These are phyloP conservation scores for Tulasnella sp. DNA, from an alignment of 768 basidiomycete genomes.

Conservation along the genomic window DNA sequence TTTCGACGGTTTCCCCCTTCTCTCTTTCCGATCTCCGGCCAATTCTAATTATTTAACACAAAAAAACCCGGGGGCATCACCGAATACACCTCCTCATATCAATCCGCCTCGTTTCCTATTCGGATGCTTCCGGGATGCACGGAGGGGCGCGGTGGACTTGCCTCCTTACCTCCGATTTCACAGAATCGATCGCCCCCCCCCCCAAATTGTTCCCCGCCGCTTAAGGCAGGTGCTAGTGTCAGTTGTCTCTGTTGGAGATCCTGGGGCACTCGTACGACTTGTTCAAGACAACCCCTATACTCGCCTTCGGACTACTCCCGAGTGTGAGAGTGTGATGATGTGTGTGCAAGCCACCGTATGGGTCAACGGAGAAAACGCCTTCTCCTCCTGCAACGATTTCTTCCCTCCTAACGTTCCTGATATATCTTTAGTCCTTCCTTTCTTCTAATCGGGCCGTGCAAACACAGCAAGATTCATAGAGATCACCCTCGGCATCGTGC, in stretches of 20 bases:
- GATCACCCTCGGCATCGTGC: slow-evolving; percentile 2
- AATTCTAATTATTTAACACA: not conserved
- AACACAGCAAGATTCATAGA: not conserved
- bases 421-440: not conserved
- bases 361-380: not conserved
- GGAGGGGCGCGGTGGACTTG: not conserved
- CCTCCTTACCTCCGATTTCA: not conserved
- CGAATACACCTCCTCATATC: not conserved
- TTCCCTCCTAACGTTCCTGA: not conserved
- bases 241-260: not conserved
- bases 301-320: not conserved
- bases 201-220: not conserved
- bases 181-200: not conserved
- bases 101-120: not conserved
- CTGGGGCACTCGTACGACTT: not conserved
- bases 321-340: not conserved
- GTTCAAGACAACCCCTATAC: not conserved
- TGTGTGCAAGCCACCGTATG: not conserved
- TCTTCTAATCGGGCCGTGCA: not conserved
- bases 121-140: not conserved
- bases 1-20: not conserved
- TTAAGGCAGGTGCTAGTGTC: not conserved
- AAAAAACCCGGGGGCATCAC: not conserved
- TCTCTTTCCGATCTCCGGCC: not conserved
- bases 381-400: not conserved